phyloP scores from a whole-genome alignment of 2,329 filamentous ascomycete species.

The Claviceps sp. region DNA sequence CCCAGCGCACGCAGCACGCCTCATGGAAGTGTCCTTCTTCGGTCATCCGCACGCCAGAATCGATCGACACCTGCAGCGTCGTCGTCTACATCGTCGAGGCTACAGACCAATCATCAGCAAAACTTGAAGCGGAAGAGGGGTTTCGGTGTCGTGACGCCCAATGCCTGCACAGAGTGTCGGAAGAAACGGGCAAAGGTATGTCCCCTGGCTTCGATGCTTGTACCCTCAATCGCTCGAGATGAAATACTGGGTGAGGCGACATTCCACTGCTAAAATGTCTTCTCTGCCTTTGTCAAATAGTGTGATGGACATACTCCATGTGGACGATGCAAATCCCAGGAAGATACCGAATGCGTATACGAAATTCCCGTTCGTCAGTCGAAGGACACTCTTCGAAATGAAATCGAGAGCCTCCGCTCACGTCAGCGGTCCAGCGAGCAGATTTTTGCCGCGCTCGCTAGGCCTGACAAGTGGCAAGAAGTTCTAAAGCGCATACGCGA shows the following conservation, averaged over 20 bases:
- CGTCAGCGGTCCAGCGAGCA: conserved; percentile 41
- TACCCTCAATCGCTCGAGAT: neutral
- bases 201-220: neutral
- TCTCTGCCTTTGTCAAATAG: conserved; percentile 17
- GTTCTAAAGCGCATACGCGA: conserved; percentile 38
- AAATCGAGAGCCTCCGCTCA: conserved; percentile 43
- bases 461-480: conserved; percentile 38
- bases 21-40: conserved; percentile 17
- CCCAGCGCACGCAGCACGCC: conserved; percentile 21
- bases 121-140: conserved; percentile 39
- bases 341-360: conserved; percentile 44
- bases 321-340: conserved; percentile 40
- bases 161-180: conserved; percentile 47
- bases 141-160: conserved; percentile 42
- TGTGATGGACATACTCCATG: conserved; percentile 47
- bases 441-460: conserved; percentile 40
- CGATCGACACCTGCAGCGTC: conserved; percentile 6
- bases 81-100: conserved; percentile 10
- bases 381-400: conserved; percentile 45
- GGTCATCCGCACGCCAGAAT: conserved; percentile 6
- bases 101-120: conserved; percentile 15
- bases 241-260: neutral
- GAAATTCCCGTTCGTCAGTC: conserved; percentile 50
- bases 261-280: neutral
- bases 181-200: conserved; percentile 48